A percentile compares a stretch with the other conserved stretches of the same genome.
Conservation (phyloP, 2,329 filamentous ascomycete species). For the Capronia epimyces region DNA sequence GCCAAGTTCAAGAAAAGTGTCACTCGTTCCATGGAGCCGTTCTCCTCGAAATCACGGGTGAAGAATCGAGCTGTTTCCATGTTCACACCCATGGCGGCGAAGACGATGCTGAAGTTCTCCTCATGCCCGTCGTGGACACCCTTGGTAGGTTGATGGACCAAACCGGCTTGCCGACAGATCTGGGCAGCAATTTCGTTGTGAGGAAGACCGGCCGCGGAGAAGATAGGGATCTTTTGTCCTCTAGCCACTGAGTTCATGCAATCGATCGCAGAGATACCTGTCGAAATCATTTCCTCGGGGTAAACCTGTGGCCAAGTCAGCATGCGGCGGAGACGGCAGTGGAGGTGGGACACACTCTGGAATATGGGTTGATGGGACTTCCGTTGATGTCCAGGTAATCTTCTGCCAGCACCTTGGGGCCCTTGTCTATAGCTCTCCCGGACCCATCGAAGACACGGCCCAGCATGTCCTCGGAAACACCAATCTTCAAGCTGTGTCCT, state of each 20-base stretch:
- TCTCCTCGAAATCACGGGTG: slow-evolving; percentile 97
- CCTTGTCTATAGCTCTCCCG: slow-evolving; percentile 96
- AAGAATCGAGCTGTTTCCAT: slow-evolving; percentile 98
- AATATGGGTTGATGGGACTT: slow-evolving; percentile 96
- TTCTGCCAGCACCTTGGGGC: slow-evolving; percentile 93
- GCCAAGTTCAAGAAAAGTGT: slow-evolving; percentile 98
- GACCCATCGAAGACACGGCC: slow-evolving; percentile 98
- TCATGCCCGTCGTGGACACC: slow-evolving; percentile 93
- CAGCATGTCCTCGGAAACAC: slow-evolving; percentile 98
- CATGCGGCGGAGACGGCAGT: neutral
- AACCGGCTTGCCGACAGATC: slow-evolving; percentile 92
- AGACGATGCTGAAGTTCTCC: slow-evolving; percentile 99
- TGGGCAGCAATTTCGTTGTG: slow-evolving; percentile 99
- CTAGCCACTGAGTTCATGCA: slow-evolving; percentile 98
- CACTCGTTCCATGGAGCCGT: slow-evolving; percentile 93
- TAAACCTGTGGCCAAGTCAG: slow-evolving; percentile 63
- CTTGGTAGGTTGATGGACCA: slow-evolving; percentile 91
- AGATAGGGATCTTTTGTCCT: slow-evolving; percentile 99
- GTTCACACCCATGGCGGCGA: slow-evolving; percentile 99
- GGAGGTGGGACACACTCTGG: slow-evolving; percentile 59
- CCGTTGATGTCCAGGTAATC: slow-evolving; percentile 99
- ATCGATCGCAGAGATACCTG: slow-evolving; percentile 97
- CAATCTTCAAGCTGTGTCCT: slow-evolving; percentile 93
- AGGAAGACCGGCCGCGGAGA: slow-evolving; percentile 94
- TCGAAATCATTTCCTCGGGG: slow-evolving; percentile 99